Conservation (phyloP, 1,284 basidiomycete species). For the Apiotrichum siamense region DNA sequence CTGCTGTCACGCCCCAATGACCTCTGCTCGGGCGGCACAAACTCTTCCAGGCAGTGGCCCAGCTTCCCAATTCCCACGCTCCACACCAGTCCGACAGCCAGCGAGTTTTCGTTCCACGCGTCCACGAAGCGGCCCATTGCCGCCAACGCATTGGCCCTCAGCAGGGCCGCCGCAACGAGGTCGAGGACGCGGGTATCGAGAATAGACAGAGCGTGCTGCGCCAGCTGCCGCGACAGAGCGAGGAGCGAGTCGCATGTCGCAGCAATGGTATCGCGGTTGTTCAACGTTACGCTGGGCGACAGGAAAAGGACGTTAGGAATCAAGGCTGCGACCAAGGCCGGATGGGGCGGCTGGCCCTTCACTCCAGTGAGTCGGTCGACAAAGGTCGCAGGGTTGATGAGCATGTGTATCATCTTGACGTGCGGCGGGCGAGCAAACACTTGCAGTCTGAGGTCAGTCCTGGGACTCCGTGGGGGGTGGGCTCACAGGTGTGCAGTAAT, state of each 20-base stretch:
- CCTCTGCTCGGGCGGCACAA: conserved; percentile 9
- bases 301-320: conserved; percentile 23
- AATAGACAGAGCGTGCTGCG: conserved; percentile 20
- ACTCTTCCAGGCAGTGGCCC: conserved; percentile 24
- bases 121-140: conserved; percentile 33
- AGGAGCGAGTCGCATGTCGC: conserved; percentile 6
- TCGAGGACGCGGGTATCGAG: conserved; percentile 36
- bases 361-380: conserved; percentile 22
- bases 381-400: conserved; percentile 25
- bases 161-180: conserved; percentile 24
- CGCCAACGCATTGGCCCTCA: conserved; percentile 24
- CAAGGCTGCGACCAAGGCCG: conserved; percentile 28
- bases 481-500: conserved; percentile 40
- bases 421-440: conserved; percentile 18
- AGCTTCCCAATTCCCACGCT: conserved; percentile 33
- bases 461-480: too few species aligned
- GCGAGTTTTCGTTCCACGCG: conserved; percentile 31
- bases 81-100: conserved; percentile 21
- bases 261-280: background rate
- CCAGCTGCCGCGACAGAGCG: conserved; percentile 18
- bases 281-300: conserved; percentile 11
- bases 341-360: conserved; percentile 26
- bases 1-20: conserved; percentile 9
- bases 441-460: conserved; percentile 21
- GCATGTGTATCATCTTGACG: conserved; percentile 12